Evolutionary conservation across 306 rosid genomes (phyloP), one percentile per base, ranked within the genome.

Genomic region (Astragalus glycyphyllos): DNA sequence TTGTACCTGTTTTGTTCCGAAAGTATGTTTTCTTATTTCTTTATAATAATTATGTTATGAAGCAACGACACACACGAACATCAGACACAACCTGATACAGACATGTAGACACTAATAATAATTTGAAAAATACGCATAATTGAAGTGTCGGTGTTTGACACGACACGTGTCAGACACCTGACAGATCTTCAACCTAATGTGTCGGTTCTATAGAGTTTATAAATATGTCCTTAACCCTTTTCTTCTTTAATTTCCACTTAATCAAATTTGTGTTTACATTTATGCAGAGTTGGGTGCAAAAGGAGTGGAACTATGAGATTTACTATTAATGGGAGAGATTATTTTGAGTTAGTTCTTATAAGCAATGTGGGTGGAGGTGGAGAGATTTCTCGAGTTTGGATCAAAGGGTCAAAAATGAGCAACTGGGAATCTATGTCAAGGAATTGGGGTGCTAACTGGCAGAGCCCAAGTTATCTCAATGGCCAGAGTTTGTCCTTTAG

Each of bases 381-480:
- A 11, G 88, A 86, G 0, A 82, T 86, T 8, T 84, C 88, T 0
- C 13, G 15, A 14, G 87, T 86, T 58, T 86, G 88, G 91, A 68
- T 86, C 69, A 71, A 71, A 84, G 91, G 88, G 53, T 84, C 87
- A 26, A 81, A 75, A 53, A 74, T 71, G 68, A 79, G 6, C 29
- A 75, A 40, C 47, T 84, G 91, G 88, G 86, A 82, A 75, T 0
- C 82, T 57, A 86, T 86, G 88, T 71, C 88, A 72, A 77, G 88
- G 71, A 82, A 82, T 20, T 81, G 91, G 91, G 88, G 88, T 1
- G 49, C 58, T 12, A 86, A 86, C 14, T 84, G 91, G 91, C 91
- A 82, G 14, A 86, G 88, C 69, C 65, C 55, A 11, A 61, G 78
- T 44, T 84, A 77, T 78, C 80, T 77, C 9, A 86, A 86, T 5